Conservation (phyloP, 768 basidiomycete genomes). For the Pleurotus platypus region DNA sequence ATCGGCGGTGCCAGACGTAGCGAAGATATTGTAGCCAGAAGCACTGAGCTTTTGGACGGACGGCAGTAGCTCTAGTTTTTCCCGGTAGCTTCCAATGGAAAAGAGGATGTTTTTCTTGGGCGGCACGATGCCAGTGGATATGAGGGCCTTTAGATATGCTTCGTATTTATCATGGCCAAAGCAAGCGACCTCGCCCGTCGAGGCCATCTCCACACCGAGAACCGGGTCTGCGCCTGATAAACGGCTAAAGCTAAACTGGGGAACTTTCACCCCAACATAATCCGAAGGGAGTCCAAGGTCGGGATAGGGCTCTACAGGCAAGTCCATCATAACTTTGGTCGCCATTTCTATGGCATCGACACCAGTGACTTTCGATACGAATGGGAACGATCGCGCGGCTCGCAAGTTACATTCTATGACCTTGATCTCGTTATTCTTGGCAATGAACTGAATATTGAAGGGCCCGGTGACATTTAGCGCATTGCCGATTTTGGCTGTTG, state of each 20-base stretch:
- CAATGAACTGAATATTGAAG: conserved; percentile 99
- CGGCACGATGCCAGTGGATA: conserved; percentile 91
- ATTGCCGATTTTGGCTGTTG: conserved; percentile 95
- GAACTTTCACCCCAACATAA: conserved; percentile 98
- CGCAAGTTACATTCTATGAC: conserved; percentile 99
- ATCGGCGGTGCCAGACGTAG: conserved; percentile 95
- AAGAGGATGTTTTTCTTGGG: conserved; percentile 98
- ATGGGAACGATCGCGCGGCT: conserved; percentile 96
- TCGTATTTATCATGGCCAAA: conserved; percentile 98
- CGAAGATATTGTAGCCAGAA: conserved; percentile 94
- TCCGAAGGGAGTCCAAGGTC: conserved; percentile 82
- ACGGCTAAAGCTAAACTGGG: conserved; percentile 98
- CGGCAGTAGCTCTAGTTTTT: conserved; percentile 94
- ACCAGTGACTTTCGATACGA: conserved; percentile 98
- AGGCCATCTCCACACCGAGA: conserved; percentile 99
- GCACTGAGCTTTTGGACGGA: conserved; percentile 93
- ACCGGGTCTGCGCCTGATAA: conserved; percentile 97
- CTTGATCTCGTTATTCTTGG: conserved; percentile 99
- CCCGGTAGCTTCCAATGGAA: conserved; percentile 94
- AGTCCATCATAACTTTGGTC: conserved; percentile 94
- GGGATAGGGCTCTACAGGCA: conserved; percentile 89
- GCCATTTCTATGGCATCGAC: conserved; percentile 99
- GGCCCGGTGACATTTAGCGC: conserved; percentile 98
- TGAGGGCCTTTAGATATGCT: conserved; percentile 94
- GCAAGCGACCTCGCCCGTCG: conserved; percentile 98